A percentile compares a stretch with the other conserved stretches of the same genome.
phyloP scores from a whole-genome alignment of 2,329 filamentous ascomycete species.

The Venturia pyrina region DNA sequence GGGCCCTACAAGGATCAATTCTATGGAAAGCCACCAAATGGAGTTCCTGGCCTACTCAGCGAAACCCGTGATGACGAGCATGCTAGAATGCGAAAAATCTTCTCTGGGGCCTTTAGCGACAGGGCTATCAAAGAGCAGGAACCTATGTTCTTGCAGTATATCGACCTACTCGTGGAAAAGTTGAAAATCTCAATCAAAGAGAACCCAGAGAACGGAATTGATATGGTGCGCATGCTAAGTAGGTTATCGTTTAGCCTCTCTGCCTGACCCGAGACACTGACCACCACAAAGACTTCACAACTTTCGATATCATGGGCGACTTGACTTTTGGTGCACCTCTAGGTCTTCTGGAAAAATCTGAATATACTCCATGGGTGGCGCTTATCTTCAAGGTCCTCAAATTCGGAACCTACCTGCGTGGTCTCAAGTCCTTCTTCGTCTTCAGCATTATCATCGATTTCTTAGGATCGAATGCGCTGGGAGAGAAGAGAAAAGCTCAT shows the following conservation, averaged over 20 bases:
- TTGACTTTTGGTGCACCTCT: conserved; percentile 13
- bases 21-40: neutral
- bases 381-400: neutral
- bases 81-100: conserved; percentile 9
- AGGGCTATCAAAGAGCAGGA: conserved; percentile 13
- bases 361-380: neutral
- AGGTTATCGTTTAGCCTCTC: neutral
- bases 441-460: neutral
- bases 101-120: conserved; percentile 10
- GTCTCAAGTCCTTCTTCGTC: neutral
- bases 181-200: neutral
- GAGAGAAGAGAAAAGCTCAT: neutral
- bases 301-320: conserved; percentile 14
- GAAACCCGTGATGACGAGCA: conserved; percentile 10
- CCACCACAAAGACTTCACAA: conserved; percentile 10
- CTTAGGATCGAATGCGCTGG: neutral
- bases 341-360: conserved; percentile 1
- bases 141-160: conserved; percentile 12
- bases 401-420: neutral
- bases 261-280: neutral
- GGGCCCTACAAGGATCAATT: neutral
- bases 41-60: neutral
- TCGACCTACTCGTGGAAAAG: neutral
- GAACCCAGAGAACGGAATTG: conserved; percentile 15
- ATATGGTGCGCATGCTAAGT: conserved; percentile 12